phyloP scores from a whole-genome alignment of 2,329 filamentous ascomycete genomes.

The Exophiala lecanii-corni region DNA sequence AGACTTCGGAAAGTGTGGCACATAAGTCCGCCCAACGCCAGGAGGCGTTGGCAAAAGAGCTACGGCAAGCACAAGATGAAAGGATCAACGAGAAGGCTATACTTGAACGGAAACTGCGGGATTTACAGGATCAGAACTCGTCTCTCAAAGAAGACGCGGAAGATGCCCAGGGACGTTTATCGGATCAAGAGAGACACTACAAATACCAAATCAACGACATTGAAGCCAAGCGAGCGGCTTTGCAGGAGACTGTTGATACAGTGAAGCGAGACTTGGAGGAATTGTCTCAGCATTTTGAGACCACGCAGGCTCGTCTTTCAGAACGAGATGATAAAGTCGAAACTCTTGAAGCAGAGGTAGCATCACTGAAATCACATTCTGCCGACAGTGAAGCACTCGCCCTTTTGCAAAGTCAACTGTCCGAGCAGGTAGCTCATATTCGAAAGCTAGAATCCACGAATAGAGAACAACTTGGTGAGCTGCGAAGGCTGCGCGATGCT shows the following conservation, averaged over 20 bases:
- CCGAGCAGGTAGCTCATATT: conserved; percentile 89
- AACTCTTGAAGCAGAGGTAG: conserved; percentile 73
- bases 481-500: conserved; percentile 74
- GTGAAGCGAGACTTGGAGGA: conserved; percentile 52
- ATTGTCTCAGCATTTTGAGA: conserved; percentile 52
- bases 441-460: conserved; percentile 75
- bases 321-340: conserved; percentile 68
- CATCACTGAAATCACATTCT: conserved; percentile 78
- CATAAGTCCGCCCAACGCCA: conserved; percentile 51
- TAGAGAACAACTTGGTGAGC: conserved; percentile 70
- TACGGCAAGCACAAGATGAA: conserved; percentile 52
- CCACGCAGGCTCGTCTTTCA: conserved; percentile 61
- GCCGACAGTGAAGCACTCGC: conserved; percentile 80
- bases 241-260: conserved; percentile 53
- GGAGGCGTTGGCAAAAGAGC: conserved; percentile 50
- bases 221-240: conserved; percentile 54
- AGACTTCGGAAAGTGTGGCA: conserved; percentile 50
- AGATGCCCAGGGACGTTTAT: conserved; percentile 70
- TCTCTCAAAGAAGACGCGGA: conserved; percentile 75
- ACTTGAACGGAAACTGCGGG: conserved; percentile 52
- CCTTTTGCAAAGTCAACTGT: conserved; percentile 80
- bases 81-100: conserved; percentile 52
- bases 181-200: conserved; percentile 63
- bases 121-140: conserved; percentile 64
- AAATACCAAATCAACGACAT: conserved; percentile 56